Base-by-base conservation (phyloP, 768 basidiomycete species). In the Krasilnikovozyma curviuscula region DNA sequence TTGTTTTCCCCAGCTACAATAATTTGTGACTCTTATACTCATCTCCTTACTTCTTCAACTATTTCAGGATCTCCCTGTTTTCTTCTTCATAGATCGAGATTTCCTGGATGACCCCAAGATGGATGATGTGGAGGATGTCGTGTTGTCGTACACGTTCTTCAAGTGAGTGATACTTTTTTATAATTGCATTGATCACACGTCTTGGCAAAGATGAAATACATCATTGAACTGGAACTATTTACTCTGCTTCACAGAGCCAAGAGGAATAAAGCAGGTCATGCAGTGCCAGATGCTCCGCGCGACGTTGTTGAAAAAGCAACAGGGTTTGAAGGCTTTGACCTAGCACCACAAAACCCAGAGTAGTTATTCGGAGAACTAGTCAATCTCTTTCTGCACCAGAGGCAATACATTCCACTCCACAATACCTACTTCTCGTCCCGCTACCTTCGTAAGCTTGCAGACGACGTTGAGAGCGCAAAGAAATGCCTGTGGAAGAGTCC, bases 81-180 rank as follows among this genome's bases (percentile, higher is more conserved):
- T 98, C 48, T 98, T 98, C 69, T 98, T 98, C 70, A 91, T 98
- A 56, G 93, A 98, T 69, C 83, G 85, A 55, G 93, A 97, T 61
- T 78, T 93, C 46, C 70, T 89, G 31, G 89, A 98, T 37, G 93
- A 98, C 56, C 88, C 88, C 1, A 65, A 77, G 3, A 83, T 89
- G 66, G 72, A 77, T 53, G 77, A 79, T 55, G 72, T 98, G 12
- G 80, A 91, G 56, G 84, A 95, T 59, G 71, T 97, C 19, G 86
- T 97, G 0, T 63, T 98, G 46, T 89, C 83, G 21, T 98, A 98
- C 64, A 98, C 93, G 0, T 98, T 98, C 68, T 98, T 98, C 75
- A 75, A 78, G 88, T 86, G 56, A 49, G 73, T 67, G 46, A 41
- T 7, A 19, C 25, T 16, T 5, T 28, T 31, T 27, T 27, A n/a